A percentile compares a stretch with the other conserved stretches of the same genome.
These are phyloP conservation scores for Leccinellum albellum DNA, from an alignment of 768 basidiomycete species.

Conservation along the genomic window DNA sequence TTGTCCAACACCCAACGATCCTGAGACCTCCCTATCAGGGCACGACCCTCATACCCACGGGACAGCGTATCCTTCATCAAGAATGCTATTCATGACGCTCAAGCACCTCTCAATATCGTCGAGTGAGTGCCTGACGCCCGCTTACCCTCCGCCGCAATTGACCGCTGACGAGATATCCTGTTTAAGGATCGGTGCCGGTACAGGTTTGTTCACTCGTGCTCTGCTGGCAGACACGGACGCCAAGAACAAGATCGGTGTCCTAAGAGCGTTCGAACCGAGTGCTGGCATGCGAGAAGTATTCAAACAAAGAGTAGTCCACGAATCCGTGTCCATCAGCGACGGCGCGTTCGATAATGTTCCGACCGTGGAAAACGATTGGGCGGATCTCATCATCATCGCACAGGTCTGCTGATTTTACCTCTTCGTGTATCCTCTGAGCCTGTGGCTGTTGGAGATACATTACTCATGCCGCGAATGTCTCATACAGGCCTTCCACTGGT, in stretches of 20 bases:
- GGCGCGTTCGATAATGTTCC: slow-evolving; percentile 67
- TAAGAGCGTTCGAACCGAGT: slow-evolving; percentile 81
- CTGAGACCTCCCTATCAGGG: slow-evolving; percentile 37
- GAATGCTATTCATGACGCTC: slow-evolving; percentile 34
- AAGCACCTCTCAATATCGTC: slow-evolving; percentile 53
- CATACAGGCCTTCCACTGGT: slow-evolving; percentile 89
- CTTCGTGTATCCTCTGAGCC: neutral
- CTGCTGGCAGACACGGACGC: slow-evolving; percentile 62
- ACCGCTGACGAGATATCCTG: neutral
- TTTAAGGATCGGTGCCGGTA: slow-evolving; percentile 74
- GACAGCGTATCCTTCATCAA: slow-evolving; percentile 60
- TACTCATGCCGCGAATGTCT: slow-evolving; percentile 7
- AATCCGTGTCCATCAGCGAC: slow-evolving; percentile 49
- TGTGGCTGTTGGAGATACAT: neutral
- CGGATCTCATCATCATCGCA: slow-evolving; percentile 74
- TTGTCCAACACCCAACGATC: neutral
- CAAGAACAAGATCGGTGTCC: slow-evolving; percentile 43
- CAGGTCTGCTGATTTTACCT: slow-evolving; percentile 44
- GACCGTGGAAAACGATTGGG: slow-evolving; percentile 60
- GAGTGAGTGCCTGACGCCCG: slow-evolving; percentile 61
- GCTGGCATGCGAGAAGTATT: slow-evolving; percentile 82
- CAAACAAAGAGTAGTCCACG: slow-evolving; percentile 48
- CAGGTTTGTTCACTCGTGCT: slow-evolving; percentile 86
- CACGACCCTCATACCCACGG: slow-evolving; percentile 78
- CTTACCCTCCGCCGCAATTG: slow-evolving; percentile 1